Evolutionary conservation across 805 yeast genomes (phyloP).

Genomic region (Debaryomyces prosopidis): DNA sequence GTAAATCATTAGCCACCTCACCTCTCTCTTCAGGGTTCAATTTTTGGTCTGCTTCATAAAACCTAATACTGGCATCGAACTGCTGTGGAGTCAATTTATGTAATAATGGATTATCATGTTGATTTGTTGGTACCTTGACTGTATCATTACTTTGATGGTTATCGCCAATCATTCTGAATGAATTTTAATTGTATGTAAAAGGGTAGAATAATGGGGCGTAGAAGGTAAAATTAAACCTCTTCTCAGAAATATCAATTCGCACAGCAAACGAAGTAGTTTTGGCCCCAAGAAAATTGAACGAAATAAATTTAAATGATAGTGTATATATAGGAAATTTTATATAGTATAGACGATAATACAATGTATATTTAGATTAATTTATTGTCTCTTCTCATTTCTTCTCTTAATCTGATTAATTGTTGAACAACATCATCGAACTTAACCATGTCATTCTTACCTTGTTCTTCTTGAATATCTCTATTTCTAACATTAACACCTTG

Average conservation of each 20-base stretch:
- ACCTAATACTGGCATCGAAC: slow-evolving; percentile 36
- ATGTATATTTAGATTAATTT: slow-evolving; percentile 21
- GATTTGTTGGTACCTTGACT: neutral
- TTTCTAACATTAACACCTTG: slow-evolving; percentile 91
- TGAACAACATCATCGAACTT: slow-evolving; percentile 68
- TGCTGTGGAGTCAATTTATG: slow-evolving; percentile 32
- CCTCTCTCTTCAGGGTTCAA: slow-evolving; percentile 32
- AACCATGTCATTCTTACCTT: slow-evolving; percentile 87
- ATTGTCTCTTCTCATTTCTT: slow-evolving; percentile 74
- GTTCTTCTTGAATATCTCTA: slow-evolving; percentile 91
- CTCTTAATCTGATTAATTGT: slow-evolving; percentile 68
- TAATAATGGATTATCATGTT: slow-evolving; percentile 24
- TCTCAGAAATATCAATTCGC: no score
- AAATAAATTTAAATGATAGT: no score
- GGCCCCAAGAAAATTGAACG: no score
- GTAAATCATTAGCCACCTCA: slow-evolving; percentile 30
- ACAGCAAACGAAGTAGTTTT: no score
- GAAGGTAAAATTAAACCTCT: no score
- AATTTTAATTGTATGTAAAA: neutral
- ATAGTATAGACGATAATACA: neutral
- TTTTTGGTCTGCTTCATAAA: slow-evolving; percentile 42
- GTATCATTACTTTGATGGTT: neutral
- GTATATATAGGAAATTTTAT: neutral
- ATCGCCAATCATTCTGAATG: neutral
- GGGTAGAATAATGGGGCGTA: no score